Percentiles rank a stretch among this genome's conserved stretches.
phyloP scores from a whole-genome alignment of 108 stramenopile genomes.

The Asterionellopsis glacialis region DNA sequence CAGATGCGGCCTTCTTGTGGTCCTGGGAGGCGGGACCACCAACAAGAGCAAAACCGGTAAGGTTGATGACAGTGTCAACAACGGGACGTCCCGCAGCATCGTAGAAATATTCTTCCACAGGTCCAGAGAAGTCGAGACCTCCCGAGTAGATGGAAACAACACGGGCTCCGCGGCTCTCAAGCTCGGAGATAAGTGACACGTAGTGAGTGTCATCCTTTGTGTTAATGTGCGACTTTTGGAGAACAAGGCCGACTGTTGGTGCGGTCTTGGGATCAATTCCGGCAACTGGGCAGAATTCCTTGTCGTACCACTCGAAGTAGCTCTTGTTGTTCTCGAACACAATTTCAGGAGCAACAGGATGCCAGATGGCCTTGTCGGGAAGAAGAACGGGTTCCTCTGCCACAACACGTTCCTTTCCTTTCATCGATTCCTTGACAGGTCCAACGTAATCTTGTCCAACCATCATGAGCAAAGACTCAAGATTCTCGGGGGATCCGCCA shows the following conservation, averaged over 20 bases:
- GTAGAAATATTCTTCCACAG: conserved; percentile 93
- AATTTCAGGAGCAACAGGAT: conserved; percentile 88
- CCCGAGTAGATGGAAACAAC: conserved; percentile 93
- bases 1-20: conserved; percentile 90
- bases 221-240: conserved; percentile 98
- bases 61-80: conserved; percentile 94
- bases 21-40: conserved; percentile 96
- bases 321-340: conserved; percentile 82
- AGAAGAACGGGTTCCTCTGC: conserved; percentile 90
- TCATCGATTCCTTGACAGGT: conserved; percentile 72
- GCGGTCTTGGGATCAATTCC: conserved; percentile 87
- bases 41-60: conserved; percentile 94
- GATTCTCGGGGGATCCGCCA: conserved; percentile 90
- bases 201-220: conserved; percentile 97
- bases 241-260: conserved; percentile 88
- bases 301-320: conserved; percentile 95
- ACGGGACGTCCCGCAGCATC: conserved; percentile 64
- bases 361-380: conserved; percentile 98
- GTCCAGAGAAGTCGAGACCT: conserved; percentile 96
- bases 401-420: conserved; percentile 71
- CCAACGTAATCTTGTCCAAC: conserved; percentile 91
- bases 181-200: conserved; percentile 91
- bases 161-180: conserved; percentile 90
- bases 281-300: conserved; percentile 90
- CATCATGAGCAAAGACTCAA: conserved; percentile 88